Evolutionary conservation across 805 yeast species (phyloP), one percentile per base, ranked within the genome.

Genomic region (Yamadazyma philogaea): DNA sequence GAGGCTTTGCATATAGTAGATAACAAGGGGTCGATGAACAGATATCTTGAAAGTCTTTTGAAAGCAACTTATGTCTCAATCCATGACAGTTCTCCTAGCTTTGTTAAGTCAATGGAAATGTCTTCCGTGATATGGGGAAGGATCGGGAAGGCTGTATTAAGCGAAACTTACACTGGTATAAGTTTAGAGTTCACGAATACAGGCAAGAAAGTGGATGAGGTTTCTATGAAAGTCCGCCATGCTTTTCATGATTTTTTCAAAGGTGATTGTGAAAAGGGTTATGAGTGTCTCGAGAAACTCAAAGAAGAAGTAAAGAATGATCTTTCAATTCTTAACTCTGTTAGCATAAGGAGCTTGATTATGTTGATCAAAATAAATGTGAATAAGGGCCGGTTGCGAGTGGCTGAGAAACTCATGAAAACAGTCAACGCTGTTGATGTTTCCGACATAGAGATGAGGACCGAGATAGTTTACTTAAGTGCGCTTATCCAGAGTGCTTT

Each of bases 31-130:
- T 60, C 75, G 2, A 56, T 78, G 34, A 55, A 59, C 7, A 60
- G 59, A 6, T 70, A 77, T 10, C 53, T 79, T 24, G 87, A 82
- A 49, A 77, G 85, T 34, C 56, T 79, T 7, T 69, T 75, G 12
- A 79, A 80, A 50, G 77, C 86, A 0, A 64, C 70, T 2, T 80
- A 74, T 49, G 66, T 82, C 7, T 66, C 84, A 0, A 56, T 84
- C 17, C 75, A 75, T 50, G 77, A 75, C 42, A 67, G 63, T 27
- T 58, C 59, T 19, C 59, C 64, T 7, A 55, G 68, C 3, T 74
- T 78, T 47, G 63, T 74, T 28, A 70, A 74, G 30, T 66, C 72
- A 30, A 70, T 80, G 43, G 77, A 71, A 28, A 49, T 76, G 34
- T 56, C 64, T 2, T 65, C 77, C 1, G 57, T 74, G 2, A 62